These are phyloP conservation scores for Termitomyces sp. DNA, from an alignment of 768 basidiomycete genomes.

Conservation along the genomic window DNA sequence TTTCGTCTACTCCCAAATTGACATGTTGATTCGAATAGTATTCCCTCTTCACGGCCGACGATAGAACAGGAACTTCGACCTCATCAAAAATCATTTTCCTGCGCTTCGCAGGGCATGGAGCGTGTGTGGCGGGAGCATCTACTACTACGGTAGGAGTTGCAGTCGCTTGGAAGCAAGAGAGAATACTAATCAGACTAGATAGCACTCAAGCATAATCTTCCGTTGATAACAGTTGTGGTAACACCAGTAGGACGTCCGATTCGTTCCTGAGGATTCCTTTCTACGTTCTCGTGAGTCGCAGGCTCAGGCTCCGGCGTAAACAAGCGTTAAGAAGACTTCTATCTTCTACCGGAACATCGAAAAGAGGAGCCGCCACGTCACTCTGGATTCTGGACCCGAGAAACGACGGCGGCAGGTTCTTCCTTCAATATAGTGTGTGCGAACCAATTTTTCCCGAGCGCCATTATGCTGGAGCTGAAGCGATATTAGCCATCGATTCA, in stretches of 20 bases:
- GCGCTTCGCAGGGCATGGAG: background rate
- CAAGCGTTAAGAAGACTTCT: background rate
- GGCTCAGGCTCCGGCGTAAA: background rate
- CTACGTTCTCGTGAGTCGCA: background rate
- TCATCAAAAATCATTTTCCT: background rate
- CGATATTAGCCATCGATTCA: no score
- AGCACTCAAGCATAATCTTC: no score
- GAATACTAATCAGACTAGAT: no score
- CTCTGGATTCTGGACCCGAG: background rate
- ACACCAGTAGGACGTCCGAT: no score
- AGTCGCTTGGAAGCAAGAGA: background rate
- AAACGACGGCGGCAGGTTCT: background rate
- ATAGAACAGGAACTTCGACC: background rate
- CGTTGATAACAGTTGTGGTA: no score
- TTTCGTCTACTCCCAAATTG: background rate
- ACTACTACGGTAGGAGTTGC: no score
- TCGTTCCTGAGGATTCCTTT: background rate
- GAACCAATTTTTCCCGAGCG: no score
- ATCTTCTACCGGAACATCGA: background rate
- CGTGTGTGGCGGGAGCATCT: background rate
- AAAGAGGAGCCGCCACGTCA: background rate
- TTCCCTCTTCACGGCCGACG: background rate
- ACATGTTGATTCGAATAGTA: background rate
- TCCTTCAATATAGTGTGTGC: background rate
- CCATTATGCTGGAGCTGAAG: background rate